Conservation (phyloP, 108 stramenopile species). For the Licmophora abbreviata region DNA sequence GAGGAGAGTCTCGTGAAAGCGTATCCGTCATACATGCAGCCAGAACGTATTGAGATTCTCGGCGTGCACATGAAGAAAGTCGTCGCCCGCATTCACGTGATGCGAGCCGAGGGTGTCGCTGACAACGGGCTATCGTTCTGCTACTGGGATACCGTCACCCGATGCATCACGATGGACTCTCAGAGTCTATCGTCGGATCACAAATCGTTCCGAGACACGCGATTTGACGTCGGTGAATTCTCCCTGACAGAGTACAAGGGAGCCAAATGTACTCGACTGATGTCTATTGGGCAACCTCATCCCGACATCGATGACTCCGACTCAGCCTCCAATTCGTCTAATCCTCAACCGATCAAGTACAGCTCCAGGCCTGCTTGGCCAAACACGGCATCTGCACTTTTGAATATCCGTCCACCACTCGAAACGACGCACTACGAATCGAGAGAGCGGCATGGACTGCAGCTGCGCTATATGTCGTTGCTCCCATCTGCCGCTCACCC, state of each 20-base stretch:
- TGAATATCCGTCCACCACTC: slow-evolving; percentile 46
- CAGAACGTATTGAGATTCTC: slow-evolving; percentile 54
- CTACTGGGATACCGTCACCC: slow-evolving; percentile 45
- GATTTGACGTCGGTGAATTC: slow-evolving; percentile 40
- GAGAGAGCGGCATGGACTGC: slow-evolving; percentile 25
- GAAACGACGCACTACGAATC: slow-evolving; percentile 22
- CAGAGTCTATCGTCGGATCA: slow-evolving; percentile 36
- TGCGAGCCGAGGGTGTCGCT: slow-evolving; percentile 16
- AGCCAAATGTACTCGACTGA: slow-evolving; percentile 18
- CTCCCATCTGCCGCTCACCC: too few species aligned
- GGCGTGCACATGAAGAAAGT: slow-evolving; percentile 46
- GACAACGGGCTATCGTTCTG: slow-evolving; percentile 41
- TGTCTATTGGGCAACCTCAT: slow-evolving; percentile 22
- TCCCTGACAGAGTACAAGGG: slow-evolving; percentile 43
- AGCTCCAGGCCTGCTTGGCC: slow-evolving; percentile 28
- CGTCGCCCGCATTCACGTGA: slow-evolving; percentile 49
- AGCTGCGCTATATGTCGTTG: slow-evolving; percentile 24
- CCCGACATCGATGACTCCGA: slow-evolving; percentile 7
- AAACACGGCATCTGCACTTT: slow-evolving; percentile 48
- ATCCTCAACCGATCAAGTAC: neutral
- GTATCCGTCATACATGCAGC: slow-evolving; percentile 62
- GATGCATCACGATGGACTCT: slow-evolving; percentile 44
- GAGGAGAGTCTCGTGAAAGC: slow-evolving; percentile 2
- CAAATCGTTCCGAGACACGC: slow-evolving; percentile 32
- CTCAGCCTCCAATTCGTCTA: neutral